phyloP scores from a whole-genome alignment of 306 rosid genomes.

The Fagus sylvatica region DNA sequence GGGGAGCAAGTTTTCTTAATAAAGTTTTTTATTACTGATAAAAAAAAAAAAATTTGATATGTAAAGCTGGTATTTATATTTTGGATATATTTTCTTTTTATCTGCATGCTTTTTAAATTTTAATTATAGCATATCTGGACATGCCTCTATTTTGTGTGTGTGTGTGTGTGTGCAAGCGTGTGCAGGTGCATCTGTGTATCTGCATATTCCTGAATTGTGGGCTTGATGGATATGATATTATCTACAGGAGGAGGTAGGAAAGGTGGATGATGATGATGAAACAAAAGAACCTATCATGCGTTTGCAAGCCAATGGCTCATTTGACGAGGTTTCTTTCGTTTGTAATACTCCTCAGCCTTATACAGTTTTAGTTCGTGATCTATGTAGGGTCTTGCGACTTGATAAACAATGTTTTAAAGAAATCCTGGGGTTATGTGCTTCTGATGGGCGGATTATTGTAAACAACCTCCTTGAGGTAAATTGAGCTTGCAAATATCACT shows the following conservation, averaged over 20 bases:
- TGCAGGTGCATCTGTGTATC: neutral
- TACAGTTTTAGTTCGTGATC: slow-evolving; percentile 41
- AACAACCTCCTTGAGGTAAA: slow-evolving; percentile 64
- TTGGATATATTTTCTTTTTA: neutral
- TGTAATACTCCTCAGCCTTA: slow-evolving; percentile 56
- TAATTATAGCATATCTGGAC: neutral
- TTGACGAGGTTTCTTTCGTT: slow-evolving; percentile 66
- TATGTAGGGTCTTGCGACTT: slow-evolving; percentile 59
- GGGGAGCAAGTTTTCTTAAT: no score
- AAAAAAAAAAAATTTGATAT: no score
- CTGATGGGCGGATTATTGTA: slow-evolving; percentile 56
- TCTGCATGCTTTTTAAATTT: neutral
- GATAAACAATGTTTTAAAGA: slow-evolving; percentile 58
- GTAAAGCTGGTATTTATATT: neutral
- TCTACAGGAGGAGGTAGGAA: slow-evolving; percentile 42
- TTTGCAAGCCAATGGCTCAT: slow-evolving; percentile 37
- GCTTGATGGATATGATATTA: slow-evolving; percentile 12
- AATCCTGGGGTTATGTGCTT: slow-evolving; percentile 45
- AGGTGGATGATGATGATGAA: slow-evolving; percentile 34
- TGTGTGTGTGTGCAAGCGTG: neutral
- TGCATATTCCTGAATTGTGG: slow-evolving; percentile 2
- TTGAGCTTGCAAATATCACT: neutral
- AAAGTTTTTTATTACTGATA: no score
- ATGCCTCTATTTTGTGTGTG: neutral
- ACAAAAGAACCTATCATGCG: slow-evolving; percentile 23